Percentiles rank a stretch among this genome's conserved stretches.
These are phyloP conservation scores for Ascochyta lentis DNA, from an alignment of 2,329 filamentous ascomycete genomes.

Conservation along the genomic window DNA sequence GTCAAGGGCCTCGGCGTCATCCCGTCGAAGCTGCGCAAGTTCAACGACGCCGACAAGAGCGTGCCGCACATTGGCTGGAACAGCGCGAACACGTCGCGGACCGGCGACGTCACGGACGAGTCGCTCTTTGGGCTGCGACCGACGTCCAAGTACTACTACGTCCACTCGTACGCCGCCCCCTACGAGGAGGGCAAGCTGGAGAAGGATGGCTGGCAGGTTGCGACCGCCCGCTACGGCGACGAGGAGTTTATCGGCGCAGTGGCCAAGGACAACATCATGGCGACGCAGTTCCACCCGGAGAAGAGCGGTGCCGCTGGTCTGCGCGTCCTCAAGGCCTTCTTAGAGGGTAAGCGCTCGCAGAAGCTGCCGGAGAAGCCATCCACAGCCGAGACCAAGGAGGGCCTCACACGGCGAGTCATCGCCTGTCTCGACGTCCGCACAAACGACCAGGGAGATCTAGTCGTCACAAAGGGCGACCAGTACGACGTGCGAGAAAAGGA, in stretches of 20 bases:
- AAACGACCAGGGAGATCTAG: conserved; percentile 92
- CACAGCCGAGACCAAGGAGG: conserved; percentile 58
- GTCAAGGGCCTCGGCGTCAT: conserved; percentile 80
- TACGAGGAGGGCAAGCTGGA: conserved; percentile 79
- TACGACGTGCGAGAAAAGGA: conserved; percentile 96
- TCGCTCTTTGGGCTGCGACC: conserved; percentile 80
- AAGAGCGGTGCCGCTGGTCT: conserved; percentile 93
- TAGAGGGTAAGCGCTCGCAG: conserved; percentile 71
- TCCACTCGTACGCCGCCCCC: conserved; percentile 89
- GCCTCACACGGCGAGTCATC: conserved; percentile 90
- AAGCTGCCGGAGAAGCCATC: conserved; percentile 55
- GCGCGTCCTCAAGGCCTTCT: conserved; percentile 81
- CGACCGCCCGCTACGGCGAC: conserved; percentile 83
- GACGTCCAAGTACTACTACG: conserved; percentile 96
- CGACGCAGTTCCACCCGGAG: conserved; percentile 96
- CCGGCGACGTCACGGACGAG: conserved; percentile 52
- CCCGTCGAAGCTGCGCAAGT: conserved; percentile 73
- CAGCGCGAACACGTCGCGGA: conserved; percentile 70
- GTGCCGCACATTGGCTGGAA: conserved; percentile 99
- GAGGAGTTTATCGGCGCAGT: conserved; percentile 94
- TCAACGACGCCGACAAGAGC: conserved; percentile 78
- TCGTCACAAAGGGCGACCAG: conserved; percentile 98
- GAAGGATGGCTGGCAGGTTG: conserved; percentile 86
- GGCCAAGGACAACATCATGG: conserved; percentile 82
- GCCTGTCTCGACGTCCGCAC: conserved; percentile 94